Evolutionary conservation across 192 early-diverging fungal genomes (phyloP), one percentile per base, ranked within the genome.

Genomic region (Umbelopsis isabellina): DNA sequence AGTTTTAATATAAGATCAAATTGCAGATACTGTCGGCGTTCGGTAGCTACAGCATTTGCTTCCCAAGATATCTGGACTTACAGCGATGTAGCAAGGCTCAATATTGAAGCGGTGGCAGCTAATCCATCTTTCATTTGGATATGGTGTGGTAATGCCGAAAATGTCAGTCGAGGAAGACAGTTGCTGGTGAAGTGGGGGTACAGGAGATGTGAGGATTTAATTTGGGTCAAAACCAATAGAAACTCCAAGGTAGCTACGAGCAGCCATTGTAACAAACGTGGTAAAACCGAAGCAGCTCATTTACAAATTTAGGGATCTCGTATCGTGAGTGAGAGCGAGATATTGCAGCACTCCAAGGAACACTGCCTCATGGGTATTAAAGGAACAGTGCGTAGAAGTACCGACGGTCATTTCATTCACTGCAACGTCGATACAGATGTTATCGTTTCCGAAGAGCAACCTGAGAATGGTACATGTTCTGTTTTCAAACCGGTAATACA

Each of bases 341-440:
- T 87, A n/a, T 74, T 90, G 11, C 79, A 85, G 33, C 85, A 76
- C 20, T 82, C 84, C 30, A 90, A 90, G 65, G 88, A 90, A 67
- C 88, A 90, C 67, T 90, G 88, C 66, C 75, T 90, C 21, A 86
- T 90, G 83, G 88, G 88, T 16, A 90, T 90, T 35, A 78, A 79
- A 27, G 88, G 88, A 21, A 90, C 88, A 3, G 86, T 87, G n/a
- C 79, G 88, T 4, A 77, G 88, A 7, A 83, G 84, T 18, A 87
- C 83, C 16, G 88, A 90, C 71, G 79, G 83, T 4, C 88, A 90
- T 78, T 89, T 90, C 69, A 90, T 90, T 67, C 88, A 90, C 70
- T 90, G 88, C 67, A 90, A 90, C 61, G 83, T 90, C 18, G 88
- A 90, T 58, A 90, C 88, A 23, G 88, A 90, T 58, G 84, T 90